Conservation (phyloP, 2,329 filamentous ascomycete genomes). For the Cordyceps tenuipes region DNA sequence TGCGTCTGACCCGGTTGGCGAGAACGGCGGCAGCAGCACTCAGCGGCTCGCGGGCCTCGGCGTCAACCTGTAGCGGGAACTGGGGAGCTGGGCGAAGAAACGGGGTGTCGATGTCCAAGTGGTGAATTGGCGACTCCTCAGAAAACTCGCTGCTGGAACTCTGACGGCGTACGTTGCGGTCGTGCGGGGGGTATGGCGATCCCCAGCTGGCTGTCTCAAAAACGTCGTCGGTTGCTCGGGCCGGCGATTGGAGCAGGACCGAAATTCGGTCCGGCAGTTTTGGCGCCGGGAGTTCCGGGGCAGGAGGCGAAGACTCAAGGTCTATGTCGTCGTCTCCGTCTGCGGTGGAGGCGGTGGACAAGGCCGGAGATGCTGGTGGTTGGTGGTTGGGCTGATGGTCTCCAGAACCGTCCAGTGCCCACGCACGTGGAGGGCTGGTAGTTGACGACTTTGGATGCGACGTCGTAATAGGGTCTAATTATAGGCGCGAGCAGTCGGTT, state of each 20-base stretch:
- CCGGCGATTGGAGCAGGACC: slow-evolving; percentile 48
- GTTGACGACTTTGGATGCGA: slow-evolving; percentile 42
- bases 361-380: slow-evolving; percentile 46
- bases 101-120: slow-evolving; percentile 53
- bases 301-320: slow-evolving; percentile 46
- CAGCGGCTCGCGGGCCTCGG: slow-evolving; percentile 29
- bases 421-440: slow-evolving; percentile 49
- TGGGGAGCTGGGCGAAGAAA: slow-evolving; percentile 51
- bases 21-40: slow-evolving; percentile 55
- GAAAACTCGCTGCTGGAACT: slow-evolving; percentile 52
- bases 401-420: slow-evolving; percentile 49
- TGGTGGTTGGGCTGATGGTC: slow-evolving; percentile 27
- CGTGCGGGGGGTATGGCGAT: slow-evolving; percentile 72
- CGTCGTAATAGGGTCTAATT: slow-evolving; percentile 37
- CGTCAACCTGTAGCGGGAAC: slow-evolving; percentile 27
- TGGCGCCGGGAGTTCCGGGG: slow-evolving; percentile 52
- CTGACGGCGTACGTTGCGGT: slow-evolving; percentile 39
- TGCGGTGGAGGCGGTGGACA: slow-evolving; percentile 55
- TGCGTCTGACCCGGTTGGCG: slow-evolving; percentile 53
- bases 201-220: slow-evolving; percentile 79
- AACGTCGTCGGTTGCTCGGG: slow-evolving; percentile 27
- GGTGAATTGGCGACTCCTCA: slow-evolving; percentile 53
- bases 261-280: slow-evolving; percentile 47
- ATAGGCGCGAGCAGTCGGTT: background rate
- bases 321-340: slow-evolving; percentile 42